Evolutionary conservation across 2,329 filamentous ascomycete species (phyloP).

Genomic region (Arachnomyces sp.): DNA sequence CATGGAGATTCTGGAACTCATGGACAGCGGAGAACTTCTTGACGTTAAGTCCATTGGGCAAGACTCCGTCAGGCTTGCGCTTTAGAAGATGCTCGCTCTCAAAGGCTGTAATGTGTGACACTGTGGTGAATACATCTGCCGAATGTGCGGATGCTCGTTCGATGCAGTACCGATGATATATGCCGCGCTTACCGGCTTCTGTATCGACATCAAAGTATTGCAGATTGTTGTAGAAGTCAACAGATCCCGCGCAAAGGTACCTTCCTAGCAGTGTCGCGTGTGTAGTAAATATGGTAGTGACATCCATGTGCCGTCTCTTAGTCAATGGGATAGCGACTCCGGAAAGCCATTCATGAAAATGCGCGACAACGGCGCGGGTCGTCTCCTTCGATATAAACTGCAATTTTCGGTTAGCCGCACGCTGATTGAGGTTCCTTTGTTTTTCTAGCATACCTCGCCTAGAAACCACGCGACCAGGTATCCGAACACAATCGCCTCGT

Average conservation of each 20-base stretch:
- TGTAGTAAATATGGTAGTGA: constrained; percentile 97
- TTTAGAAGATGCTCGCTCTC: constrained; percentile 96
- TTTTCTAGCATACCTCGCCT: constrained; percentile 67
- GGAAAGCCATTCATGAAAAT: constrained; percentile 98
- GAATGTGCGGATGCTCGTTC: constrained; percentile 88
- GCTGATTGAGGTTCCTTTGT: no score
- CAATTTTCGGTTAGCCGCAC: constrained; percentile 7
- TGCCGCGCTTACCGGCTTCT: constrained; percentile 94
- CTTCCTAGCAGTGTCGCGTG: constrained; percentile 91
- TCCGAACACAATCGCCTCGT: constrained; percentile 94
- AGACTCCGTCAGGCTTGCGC: constrained; percentile 90
- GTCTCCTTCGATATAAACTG: constrained; percentile 93
- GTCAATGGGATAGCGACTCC: constrained; percentile 86
- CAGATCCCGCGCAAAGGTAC: constrained; percentile 93
- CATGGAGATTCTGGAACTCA: constrained; percentile 97
- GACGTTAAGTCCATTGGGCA: constrained; percentile 95
- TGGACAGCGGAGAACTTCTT: constrained; percentile 98
- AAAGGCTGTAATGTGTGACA: constrained; percentile 97
- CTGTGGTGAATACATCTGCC: constrained; percentile 95
- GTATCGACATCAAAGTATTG: constrained; percentile 95
- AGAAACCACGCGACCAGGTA: constrained; percentile 97
- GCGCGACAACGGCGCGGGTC: constrained; percentile 84
- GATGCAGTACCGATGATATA: constrained; percentile 98
- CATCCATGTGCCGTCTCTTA: constrained; percentile 90
- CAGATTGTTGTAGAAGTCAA: constrained; percentile 99